Evolutionary conservation across 2,329 filamentous ascomycete species (phyloP).

Genomic region (Aspergillus alliaceus): DNA sequence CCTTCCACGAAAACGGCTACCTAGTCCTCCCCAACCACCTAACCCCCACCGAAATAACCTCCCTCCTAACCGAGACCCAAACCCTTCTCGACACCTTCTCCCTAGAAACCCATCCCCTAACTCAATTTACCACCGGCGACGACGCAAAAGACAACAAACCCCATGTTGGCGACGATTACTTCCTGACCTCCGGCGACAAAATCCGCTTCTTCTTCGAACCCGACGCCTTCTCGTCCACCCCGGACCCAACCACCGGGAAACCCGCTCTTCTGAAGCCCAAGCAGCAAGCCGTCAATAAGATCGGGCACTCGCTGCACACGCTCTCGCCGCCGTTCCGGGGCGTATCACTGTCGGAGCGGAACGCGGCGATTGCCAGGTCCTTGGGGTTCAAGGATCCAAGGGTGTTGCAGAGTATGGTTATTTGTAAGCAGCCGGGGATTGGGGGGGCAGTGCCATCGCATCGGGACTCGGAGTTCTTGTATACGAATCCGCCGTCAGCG

Average conservation of each 20-base stretch:
- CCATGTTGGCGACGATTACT: constrained; percentile 96
- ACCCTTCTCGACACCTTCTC: constrained; percentile 72
- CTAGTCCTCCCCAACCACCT: constrained; percentile 82
- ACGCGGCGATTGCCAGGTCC: constrained; percentile 64
- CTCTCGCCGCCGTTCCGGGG: constrained; percentile 66
- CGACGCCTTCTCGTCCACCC: constrained; percentile 66
- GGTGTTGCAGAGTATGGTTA: constrained; percentile 91
- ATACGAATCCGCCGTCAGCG: constrained; percentile 82
- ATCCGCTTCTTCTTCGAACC: constrained; percentile 97
- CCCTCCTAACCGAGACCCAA: constrained; percentile 73
- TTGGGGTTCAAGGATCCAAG: constrained; percentile 76
- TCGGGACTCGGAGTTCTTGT: constrained; percentile 90
- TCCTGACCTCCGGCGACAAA: constrained; percentile 85
- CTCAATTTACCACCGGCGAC: constrained; percentile 85
- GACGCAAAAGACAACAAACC: constrained; percentile 49
- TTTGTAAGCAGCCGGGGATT: constrained; percentile 97
- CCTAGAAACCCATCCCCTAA: constrained; percentile 85
- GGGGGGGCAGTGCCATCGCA: constrained; percentile 88
- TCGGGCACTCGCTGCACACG: constrained; percentile 74
- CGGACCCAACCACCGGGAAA: constrained; percentile 42
- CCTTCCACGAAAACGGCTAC: constrained; percentile 83
- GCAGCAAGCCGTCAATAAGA: constrained; percentile 83
- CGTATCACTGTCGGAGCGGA: constrained; percentile 48
- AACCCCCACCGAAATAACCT: constrained; percentile 60
- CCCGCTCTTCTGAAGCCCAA: constrained; percentile 76